Conservation (phyloP, 176 grass and related monocot species). For the Aechmea fasciata region DNA sequence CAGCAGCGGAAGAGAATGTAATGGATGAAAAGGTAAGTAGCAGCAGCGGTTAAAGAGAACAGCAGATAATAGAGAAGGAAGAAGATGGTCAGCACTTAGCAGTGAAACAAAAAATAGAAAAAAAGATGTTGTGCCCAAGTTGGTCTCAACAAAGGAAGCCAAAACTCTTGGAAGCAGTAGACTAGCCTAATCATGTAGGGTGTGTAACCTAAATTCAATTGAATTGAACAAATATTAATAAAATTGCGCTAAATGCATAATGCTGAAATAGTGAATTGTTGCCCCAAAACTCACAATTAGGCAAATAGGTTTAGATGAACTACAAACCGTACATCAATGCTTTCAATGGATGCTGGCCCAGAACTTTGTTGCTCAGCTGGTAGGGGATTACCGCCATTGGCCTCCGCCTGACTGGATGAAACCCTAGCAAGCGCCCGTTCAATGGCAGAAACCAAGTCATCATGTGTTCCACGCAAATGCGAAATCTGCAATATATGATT, state of each 20-base stretch:
- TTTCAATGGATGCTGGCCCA: conserved; percentile 52
- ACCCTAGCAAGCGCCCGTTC: conserved; percentile 73
- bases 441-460: conserved; percentile 67
- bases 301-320: not conserved
- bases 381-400: conserved; percentile 40
- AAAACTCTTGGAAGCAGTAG: not conserved
- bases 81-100: too few species aligned
- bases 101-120: too few species aligned
- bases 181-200: not conserved
- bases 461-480: conserved; percentile 82
- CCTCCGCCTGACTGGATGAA: conserved; percentile 90
- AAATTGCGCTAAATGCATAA: not conserved
- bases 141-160: not conserved
- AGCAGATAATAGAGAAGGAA: too few species aligned
- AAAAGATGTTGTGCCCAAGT: too few species aligned
- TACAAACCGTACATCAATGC: conserved; percentile 69
- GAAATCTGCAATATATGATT: conserved; percentile 98
- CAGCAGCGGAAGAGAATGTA: not conserved
- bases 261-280: not conserved
- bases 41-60: too few species aligned
- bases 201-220: not conserved
- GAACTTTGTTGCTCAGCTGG: conserved; percentile 58
- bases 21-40: not conserved
- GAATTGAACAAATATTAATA: not conserved
- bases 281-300: not conserved